Base-by-base conservation (phyloP, 257 asterid genomes). In the Penstemon newberryi region DNA sequence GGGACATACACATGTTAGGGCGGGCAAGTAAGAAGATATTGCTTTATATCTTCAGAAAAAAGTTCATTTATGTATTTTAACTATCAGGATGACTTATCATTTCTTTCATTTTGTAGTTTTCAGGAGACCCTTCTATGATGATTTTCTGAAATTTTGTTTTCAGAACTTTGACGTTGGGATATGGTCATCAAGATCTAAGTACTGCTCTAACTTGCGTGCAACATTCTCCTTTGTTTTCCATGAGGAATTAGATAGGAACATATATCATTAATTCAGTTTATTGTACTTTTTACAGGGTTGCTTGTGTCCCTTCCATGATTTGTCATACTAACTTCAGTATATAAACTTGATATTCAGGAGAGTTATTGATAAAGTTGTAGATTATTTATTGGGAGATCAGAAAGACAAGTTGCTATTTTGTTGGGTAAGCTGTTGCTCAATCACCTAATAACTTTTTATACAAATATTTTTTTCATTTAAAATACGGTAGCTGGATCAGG, bases 151-250 rank as follows among this genome's bases (percentile, higher is more conserved):
- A 67, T 92, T 92, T 73, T 92, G 98, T 87, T 84, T 82, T 75
- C 85, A 84, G 79, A 89, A 79, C 71, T 92, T 87, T 73, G 88
- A 83, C 63, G 96, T 92, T 39, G 96, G 80, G 63, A 79, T 92
- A 70, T 92, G 98, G 96, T 89, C 98, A 52, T 92, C 98, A 63
- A 83, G 96, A 83, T 59, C 91, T 65, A 86, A 85, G 98, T 92
- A 84, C 55, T 25, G 33, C 33, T 1, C 59, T 54, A 40, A 7
- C 45, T 44, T 50, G 53, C 43, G 45, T 38, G 33, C 52, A 43
- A 52, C 46, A 9, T 60, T 67, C 40, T 59, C 33, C 61, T 58
- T 62, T 57, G 4, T 54, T 70, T 60, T 56, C 68, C 59, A 5
- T 5, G 18, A 18, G 44, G 49, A 37, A 54, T 54, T 46, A 63